phyloP scores from a whole-genome alignment of 306 rosid genomes.

The Corylus americana region DNA sequence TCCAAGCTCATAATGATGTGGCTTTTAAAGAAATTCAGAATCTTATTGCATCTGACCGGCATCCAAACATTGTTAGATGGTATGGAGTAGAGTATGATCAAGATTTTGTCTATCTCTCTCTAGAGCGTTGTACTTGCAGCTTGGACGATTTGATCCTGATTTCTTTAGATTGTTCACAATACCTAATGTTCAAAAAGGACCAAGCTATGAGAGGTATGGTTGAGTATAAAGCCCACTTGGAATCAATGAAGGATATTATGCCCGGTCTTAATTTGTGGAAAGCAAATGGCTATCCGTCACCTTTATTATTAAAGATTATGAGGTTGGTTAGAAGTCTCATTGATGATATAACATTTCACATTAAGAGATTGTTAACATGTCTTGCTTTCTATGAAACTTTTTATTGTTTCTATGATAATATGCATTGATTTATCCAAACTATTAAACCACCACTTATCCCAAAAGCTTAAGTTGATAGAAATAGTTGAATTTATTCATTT shows the following conservation, averaged over 20 bases:
- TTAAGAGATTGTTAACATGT: background rate
- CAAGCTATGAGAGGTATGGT: conserved; percentile 27
- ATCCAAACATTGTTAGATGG: conserved; percentile 87
- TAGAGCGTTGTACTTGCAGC: conserved; percentile 77
- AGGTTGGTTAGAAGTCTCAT: conserved; percentile 53
- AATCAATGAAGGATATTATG: conserved; percentile 33
- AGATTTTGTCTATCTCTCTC: conserved; percentile 77
- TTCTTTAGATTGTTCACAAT: conserved; percentile 31
- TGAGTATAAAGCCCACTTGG: conserved; percentile 36
- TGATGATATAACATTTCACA: conserved; percentile 2
- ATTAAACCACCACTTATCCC: no score
- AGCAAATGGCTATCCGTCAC: conserved; percentile 55
- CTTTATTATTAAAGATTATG: conserved; percentile 60
- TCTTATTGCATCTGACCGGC: conserved; percentile 73
- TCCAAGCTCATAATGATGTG: conserved; percentile 67
- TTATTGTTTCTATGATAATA: background rate
- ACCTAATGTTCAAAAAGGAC: conserved; percentile 23
- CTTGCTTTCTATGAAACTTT: background rate
- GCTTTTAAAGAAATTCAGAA: conserved; percentile 77
- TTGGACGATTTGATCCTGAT: conserved; percentile 60
- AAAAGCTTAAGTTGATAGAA: no score
- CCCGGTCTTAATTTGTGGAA: conserved; percentile 50
- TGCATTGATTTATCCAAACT: background rate
- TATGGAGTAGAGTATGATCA: conserved; percentile 76
- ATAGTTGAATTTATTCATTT: no score